These are phyloP conservation scores for Pittosporum tobira DNA, from an alignment of 129 eudicot genomes.

Conservation along the genomic window DNA sequence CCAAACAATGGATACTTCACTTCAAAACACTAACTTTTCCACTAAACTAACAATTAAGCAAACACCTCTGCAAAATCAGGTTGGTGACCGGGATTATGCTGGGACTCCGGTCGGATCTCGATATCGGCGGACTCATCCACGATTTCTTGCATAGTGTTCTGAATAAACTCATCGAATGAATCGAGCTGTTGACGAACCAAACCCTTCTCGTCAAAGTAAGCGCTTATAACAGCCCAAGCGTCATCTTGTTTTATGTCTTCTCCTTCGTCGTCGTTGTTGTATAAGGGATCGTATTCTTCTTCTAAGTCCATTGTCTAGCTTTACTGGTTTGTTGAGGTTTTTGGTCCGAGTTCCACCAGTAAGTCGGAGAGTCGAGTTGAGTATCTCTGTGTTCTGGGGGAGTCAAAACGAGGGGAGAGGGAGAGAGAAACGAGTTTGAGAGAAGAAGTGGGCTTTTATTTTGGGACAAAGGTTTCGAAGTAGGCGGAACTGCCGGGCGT, in stretches of 20 bases:
- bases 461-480: too few relatives aligned
- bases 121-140: constrained; percentile 56
- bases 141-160: constrained; percentile 61
- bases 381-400: too few relatives aligned
- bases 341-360: too few relatives aligned
- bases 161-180: constrained; percentile 60
- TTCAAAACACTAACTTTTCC: too few relatives aligned
- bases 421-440: too few relatives aligned
- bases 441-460: too few relatives aligned
- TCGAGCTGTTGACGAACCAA: constrained; percentile 53
- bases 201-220: constrained; percentile 54
- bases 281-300: constrained; percentile 2
- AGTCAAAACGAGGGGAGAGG: too few relatives aligned
- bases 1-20: too few relatives aligned
- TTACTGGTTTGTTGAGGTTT: too few relatives aligned
- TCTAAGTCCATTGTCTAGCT: constrained; percentile 18
- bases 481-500: too few relatives aligned
- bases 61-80: constrained; percentile 53
- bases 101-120: constrained; percentile 56
- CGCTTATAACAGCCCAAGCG: constrained; percentile 54
- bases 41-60: too few relatives aligned
- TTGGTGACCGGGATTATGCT: constrained; percentile 53
- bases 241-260: constrained; percentile 57
- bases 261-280: constrained; percentile 19
- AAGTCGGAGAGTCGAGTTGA: too few relatives aligned